These are phyloP conservation scores for Penicillium olsonii DNA, from an alignment of 2,329 filamentous ascomycete species.

Conservation along the genomic window DNA sequence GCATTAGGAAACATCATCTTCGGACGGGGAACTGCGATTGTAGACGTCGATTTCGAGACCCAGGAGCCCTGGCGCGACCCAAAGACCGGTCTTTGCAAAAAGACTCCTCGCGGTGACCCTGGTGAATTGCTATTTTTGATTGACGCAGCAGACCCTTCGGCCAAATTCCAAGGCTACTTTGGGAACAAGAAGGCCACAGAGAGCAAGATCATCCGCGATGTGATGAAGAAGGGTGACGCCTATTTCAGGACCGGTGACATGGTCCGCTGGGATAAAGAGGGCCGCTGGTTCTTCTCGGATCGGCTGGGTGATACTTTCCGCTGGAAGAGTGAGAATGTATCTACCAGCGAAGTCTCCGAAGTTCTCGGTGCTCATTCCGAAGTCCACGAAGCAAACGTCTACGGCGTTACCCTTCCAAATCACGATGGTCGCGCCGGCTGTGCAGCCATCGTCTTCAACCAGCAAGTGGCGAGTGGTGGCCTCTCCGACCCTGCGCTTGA, in stretches of 20 bases:
- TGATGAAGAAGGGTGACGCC: conserved; percentile 73
- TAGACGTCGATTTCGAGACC: conserved; percentile 70
- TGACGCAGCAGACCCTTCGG: conserved; percentile 62
- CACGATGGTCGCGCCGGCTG: conserved; percentile 86
- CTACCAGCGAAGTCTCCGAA: conserved; percentile 78
- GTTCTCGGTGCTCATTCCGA: conserved; percentile 66
- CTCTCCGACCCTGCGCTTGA: conserved; percentile 24
- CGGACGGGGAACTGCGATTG: conserved; percentile 56
- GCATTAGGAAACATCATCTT: conserved; percentile 60
- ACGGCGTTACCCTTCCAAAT: conserved; percentile 75
- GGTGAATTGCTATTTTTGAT: conserved; percentile 77
- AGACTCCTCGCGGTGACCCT: conserved; percentile 60
- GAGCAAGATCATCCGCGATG: conserved; percentile 72
- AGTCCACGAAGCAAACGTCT: conserved; percentile 80
- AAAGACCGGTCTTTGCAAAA: conserved; percentile 67
- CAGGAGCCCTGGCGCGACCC: conserved; percentile 69
- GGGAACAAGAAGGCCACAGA: conserved; percentile 70
- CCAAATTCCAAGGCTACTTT: conserved; percentile 80
- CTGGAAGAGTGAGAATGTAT: conserved; percentile 77
- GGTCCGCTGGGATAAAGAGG: conserved; percentile 68
- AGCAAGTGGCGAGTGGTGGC: conserved; percentile 33
- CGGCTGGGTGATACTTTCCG: conserved; percentile 57
- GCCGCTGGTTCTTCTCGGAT: conserved; percentile 77
- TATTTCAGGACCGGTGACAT: conserved; percentile 87
- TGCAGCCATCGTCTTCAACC: conserved; percentile 66